These are phyloP conservation scores for Quercus engelmannii DNA, from an alignment of 306 rosid genomes.

Conservation along the genomic window DNA sequence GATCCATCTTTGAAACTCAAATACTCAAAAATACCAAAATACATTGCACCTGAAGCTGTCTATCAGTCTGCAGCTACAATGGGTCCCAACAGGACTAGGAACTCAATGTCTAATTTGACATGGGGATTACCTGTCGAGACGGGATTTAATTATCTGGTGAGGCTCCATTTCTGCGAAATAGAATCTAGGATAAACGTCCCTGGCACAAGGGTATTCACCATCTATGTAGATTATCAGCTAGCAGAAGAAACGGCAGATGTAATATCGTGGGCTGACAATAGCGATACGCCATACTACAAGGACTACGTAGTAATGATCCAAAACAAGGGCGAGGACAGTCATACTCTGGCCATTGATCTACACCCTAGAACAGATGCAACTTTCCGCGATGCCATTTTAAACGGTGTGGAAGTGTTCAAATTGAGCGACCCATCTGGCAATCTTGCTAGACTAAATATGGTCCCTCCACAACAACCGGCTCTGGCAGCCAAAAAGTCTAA, in stretches of 20 bases:
- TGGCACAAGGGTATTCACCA: neutral
- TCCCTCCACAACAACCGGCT: neutral
- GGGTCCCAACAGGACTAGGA: neutral
- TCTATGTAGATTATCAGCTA: neutral
- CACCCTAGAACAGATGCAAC: neutral
- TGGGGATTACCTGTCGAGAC: slow-evolving; percentile 38
- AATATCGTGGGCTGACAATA: neutral
- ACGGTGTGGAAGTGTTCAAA: slow-evolving; percentile 31
- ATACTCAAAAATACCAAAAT: neutral
- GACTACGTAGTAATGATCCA: neutral
- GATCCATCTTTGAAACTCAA: neutral
- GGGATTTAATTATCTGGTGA: slow-evolving; percentile 43
- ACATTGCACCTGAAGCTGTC: slow-evolving; percentile 25
- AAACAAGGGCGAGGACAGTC: no score
- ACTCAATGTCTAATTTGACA: slow-evolving; percentile 21
- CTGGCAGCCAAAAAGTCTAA: neutral
- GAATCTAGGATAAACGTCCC: rapidly evolving
- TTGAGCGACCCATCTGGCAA: neutral
- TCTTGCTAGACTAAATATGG: slow-evolving; percentile 2
- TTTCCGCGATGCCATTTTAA: neutral
- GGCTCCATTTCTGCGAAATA: slow-evolving; percentile 26
- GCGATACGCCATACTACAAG: neutral
- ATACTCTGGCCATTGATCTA: neutral
- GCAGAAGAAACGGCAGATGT: neutral
- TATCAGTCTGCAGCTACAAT: slow-evolving; percentile 11